These are phyloP conservation scores for Cladophialophora exuberans DNA, from an alignment of 2,329 filamentous ascomycete species.

Conservation along the genomic window DNA sequence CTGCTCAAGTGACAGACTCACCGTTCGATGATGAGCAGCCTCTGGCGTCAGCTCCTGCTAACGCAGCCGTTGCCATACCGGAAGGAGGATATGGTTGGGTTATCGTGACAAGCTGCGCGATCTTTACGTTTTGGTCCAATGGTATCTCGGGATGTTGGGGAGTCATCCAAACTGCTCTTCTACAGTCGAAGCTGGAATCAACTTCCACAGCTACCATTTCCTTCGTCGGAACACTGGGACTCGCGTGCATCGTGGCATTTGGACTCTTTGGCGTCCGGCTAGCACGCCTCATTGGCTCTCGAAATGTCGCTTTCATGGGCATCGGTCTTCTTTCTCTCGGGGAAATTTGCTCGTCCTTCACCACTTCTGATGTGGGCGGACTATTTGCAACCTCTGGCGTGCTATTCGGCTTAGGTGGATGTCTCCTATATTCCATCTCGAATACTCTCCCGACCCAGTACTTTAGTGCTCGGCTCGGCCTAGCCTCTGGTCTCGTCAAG, in stretches of 20 bases:
- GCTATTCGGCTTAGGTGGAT: conserved; percentile 51
- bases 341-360: conserved; percentile 51
- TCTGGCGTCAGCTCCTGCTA: conserved; percentile 4
- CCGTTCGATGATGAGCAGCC: no score
- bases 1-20: no score
- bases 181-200: conserved; percentile 46
- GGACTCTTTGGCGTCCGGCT: conserved; percentile 58
- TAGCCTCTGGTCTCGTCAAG: conserved; percentile 60
- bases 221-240: conserved; percentile 60
- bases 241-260: conserved; percentile 55
- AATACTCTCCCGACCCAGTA: conserved; percentile 58
- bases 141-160: conserved; percentile 64
- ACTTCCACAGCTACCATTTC: conserved; percentile 58
- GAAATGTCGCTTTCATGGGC: conserved; percentile 52
- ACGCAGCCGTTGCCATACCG: conserved; percentile 44
- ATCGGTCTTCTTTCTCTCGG: conserved; percentile 56
- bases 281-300: conserved; percentile 54
- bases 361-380: conserved; percentile 48
- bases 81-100: conserved; percentile 63
- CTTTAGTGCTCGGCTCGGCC: conserved; percentile 56
- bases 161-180: conserved; percentile 60
- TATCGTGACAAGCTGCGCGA: conserved; percentile 55
- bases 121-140: conserved; percentile 60
- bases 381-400: conserved; percentile 55
- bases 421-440: conserved; percentile 51